Evolutionary conservation across 371 early-diverging fungal genomes (phyloP).

Genomic region (Mortierella sp.): DNA sequence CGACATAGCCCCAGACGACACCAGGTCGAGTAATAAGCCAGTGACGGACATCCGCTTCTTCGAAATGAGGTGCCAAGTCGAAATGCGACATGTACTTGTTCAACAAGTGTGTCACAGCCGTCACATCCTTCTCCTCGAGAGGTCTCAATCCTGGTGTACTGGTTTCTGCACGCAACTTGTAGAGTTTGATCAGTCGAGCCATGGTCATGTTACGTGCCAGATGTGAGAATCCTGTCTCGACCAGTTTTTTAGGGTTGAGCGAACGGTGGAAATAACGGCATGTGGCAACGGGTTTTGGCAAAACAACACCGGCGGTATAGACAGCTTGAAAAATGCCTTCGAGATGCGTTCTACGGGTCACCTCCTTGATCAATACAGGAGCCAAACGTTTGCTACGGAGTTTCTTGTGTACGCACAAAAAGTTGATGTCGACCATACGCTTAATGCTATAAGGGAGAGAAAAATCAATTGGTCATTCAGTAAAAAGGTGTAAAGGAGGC

Average conservation of each 20-base stretch:
- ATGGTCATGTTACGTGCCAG: slow-evolving; percentile 79
- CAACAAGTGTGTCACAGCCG: slow-evolving; percentile 75
- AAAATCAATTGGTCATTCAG: no score
- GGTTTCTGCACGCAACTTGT: slow-evolving; percentile 75
- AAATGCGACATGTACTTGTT: slow-evolving; percentile 77
- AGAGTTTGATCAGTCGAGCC: slow-evolving; percentile 76
- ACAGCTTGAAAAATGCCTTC: slow-evolving; percentile 97
- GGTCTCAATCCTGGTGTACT: slow-evolving; percentile 78
- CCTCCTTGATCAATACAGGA: slow-evolving; percentile 98
- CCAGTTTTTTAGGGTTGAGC: slow-evolving; percentile 92
- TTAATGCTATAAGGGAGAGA: slow-evolving; percentile 25
- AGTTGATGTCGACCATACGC: slow-evolving; percentile 96
- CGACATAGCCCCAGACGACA: slow-evolving; percentile 94
- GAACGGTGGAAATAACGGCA: slow-evolving; percentile 93
- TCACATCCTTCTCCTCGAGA: slow-evolving; percentile 82
- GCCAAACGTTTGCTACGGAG: slow-evolving; percentile 96
- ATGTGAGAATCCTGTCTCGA: slow-evolving; percentile 92
- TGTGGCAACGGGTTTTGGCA: slow-evolving; percentile 91
- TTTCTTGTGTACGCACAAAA: slow-evolving; percentile 96
- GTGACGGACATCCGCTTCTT: slow-evolving; percentile 90
- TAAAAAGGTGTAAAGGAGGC: no score
- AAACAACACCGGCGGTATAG: slow-evolving; percentile 94
- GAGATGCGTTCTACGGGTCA: slow-evolving; percentile 94
- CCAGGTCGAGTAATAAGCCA: slow-evolving; percentile 87
- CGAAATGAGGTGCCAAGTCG: slow-evolving; percentile 79